phyloP scores from a whole-genome alignment of 1,139 yeast genomes.

The Kodamaea sp. region DNA sequence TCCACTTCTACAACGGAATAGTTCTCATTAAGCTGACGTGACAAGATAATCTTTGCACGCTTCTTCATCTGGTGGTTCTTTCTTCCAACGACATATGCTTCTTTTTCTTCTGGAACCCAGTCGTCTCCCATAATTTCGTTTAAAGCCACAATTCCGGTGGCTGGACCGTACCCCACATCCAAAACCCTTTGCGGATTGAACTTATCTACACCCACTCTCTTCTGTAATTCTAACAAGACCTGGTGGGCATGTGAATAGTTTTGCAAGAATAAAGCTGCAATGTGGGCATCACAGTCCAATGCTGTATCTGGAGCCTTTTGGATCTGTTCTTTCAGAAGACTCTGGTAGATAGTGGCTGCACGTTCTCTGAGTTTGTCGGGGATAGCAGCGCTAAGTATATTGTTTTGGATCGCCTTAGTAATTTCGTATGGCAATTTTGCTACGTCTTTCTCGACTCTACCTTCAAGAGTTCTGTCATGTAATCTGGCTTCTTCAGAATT shows the following conservation, averaged over 20 bases:
- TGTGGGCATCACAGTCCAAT: slow-evolving; percentile 76
- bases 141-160: slow-evolving; percentile 85
- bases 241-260: slow-evolving; percentile 75
- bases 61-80: slow-evolving; percentile 64
- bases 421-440: slow-evolving; percentile 54
- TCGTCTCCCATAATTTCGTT: slow-evolving; percentile 75
- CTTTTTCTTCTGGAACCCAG: slow-evolving; percentile 63
- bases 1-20: slow-evolving; percentile 17
- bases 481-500: slow-evolving; percentile 55
- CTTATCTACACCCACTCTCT: slow-evolving; percentile 45
- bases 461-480: slow-evolving; percentile 48
- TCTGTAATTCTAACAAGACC: slow-evolving; percentile 66
- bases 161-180: slow-evolving; percentile 91
- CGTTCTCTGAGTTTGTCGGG: slow-evolving; percentile 60
- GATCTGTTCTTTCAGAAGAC: slow-evolving; percentile 49
- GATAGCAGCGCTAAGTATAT: slow-evolving; percentile 52
- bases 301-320: slow-evolving; percentile 54
- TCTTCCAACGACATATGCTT: slow-evolving; percentile 73
- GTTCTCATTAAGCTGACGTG: slow-evolving; percentile 65
- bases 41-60: slow-evolving; percentile 73
- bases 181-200: slow-evolving; percentile 69
- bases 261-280: slow-evolving; percentile 82
- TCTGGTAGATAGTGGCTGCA: slow-evolving; percentile 54
- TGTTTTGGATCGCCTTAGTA: slow-evolving; percentile 56
- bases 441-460: slow-evolving; percentile 47